Conservation (phyloP, 768 basidiomycete genomes). For the Boletus edulis region DNA sequence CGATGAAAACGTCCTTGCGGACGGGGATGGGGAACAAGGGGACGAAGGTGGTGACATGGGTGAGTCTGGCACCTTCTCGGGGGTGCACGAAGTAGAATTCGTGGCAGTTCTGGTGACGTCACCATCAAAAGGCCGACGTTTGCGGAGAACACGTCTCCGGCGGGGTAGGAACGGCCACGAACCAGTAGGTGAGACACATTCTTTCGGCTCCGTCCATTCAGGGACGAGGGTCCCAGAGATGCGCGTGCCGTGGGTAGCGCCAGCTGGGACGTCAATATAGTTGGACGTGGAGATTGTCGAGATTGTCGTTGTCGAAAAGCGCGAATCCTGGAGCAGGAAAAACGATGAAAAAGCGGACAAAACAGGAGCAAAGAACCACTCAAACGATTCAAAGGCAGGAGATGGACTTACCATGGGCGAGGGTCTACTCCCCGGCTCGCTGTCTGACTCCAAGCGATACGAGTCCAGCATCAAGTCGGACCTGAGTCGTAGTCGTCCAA, state of each 20-base stretch:
- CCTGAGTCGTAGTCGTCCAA: slow-evolving; percentile 15
- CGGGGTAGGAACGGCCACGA: slow-evolving; percentile 26
- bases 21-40: slow-evolving; percentile 1
- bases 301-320: slow-evolving; percentile 35
- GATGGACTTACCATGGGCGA: slow-evolving; percentile 15
- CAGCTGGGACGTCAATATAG: slow-evolving; percentile 18
- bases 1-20: background rate
- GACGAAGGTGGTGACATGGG: slow-evolving; percentile 4
- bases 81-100: slow-evolving; percentile 12
- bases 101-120: background rate
- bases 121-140: slow-evolving; percentile 24
- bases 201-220: background rate
- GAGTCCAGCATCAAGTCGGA: slow-evolving; percentile 23
- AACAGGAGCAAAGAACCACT: background rate
- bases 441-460: slow-evolving; percentile 16
- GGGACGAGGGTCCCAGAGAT: slow-evolving; percentile 3
- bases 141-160: slow-evolving; percentile 28
- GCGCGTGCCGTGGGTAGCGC: background rate
- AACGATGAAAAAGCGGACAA: background rate
- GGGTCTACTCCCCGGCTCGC: background rate
- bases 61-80: background rate
- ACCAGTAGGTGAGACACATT: slow-evolving; percentile 10
- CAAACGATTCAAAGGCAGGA: background rate
- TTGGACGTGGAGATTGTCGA: slow-evolving; percentile 36
- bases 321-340: slow-evolving; percentile 26